A percentile compares a stretch with the other conserved stretches of the same genome.
phyloP scores from a whole-genome alignment of 768 basidiomycete genomes.

The Serendipita indica region DNA sequence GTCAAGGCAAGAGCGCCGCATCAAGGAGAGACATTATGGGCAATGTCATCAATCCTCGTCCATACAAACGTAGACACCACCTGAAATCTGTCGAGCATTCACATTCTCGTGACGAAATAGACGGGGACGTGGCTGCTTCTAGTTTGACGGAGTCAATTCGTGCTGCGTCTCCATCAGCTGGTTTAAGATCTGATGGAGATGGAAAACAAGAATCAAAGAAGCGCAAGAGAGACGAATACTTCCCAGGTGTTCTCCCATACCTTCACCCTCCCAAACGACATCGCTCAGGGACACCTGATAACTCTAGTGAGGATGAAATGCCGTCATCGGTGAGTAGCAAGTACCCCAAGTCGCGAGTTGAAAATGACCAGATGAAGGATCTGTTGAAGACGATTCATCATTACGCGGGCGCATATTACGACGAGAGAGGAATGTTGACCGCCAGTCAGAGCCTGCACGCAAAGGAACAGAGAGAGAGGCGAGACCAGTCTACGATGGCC shows the following conservation, averaged over 20 bases:
- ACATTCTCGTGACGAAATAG: background rate
- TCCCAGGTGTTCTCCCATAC: background rate
- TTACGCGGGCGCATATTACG: slow-evolving; percentile 2
- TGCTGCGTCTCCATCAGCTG: too few relatives aligned
- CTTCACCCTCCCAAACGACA: background rate
- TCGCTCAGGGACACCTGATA: background rate
- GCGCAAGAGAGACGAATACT: background rate
- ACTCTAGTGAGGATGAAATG: background rate
- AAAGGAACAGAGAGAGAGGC: background rate
- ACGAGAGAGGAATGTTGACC: background rate
- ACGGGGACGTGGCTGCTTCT: background rate
- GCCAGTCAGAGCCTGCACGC: background rate
- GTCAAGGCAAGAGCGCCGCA: background rate
- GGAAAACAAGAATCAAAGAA: background rate
- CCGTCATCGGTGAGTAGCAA: background rate
- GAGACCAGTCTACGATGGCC: background rate
- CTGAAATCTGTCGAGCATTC: background rate
- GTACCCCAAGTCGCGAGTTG: background rate
- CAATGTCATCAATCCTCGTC: background rate
- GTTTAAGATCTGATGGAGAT: background rate
- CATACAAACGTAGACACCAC: background rate
- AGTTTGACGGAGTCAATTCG: too few relatives aligned
- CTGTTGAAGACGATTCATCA: slow-evolving; percentile 2
- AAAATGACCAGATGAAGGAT: background rate
- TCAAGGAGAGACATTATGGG: background rate